Evolutionary conservation across 805 yeast genomes (phyloP).

Genomic region (Pichia phayaonensis): DNA sequence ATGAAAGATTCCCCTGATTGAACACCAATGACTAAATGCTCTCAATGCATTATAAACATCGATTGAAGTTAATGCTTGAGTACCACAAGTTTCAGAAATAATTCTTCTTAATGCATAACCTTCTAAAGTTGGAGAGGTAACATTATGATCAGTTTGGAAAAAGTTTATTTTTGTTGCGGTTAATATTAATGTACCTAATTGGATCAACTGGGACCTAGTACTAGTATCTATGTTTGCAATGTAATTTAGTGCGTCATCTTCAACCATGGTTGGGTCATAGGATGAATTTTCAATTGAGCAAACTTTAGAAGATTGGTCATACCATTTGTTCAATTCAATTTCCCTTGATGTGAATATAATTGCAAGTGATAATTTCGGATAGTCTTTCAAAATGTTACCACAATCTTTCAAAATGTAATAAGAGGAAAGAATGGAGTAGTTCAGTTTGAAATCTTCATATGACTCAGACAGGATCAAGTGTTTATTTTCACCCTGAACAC

Average conservation of each 20-base stretch:
- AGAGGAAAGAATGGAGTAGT: constrained; percentile 35
- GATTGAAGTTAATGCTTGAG: constrained; percentile 28
- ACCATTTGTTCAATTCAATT: constrained; percentile 43
- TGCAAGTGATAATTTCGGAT: constrained; percentile 37
- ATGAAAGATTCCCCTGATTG: constrained; percentile 39
- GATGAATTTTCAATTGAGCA: constrained; percentile 29
- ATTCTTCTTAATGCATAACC: constrained; percentile 36
- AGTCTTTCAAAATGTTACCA: constrained; percentile 31
- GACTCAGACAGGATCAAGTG: constrained; percentile 35
- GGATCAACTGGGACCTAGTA: constrained; percentile 27
- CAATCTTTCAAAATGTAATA: constrained; percentile 34
- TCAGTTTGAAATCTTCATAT: constrained; percentile 19
- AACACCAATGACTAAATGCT: constrained; percentile 49
- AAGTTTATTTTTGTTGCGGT: constrained; percentile 43
- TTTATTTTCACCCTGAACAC: constrained; percentile 42
- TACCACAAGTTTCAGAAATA: constrained; percentile 34
- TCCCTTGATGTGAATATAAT: constrained; percentile 44
- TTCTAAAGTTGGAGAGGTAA: constrained; percentile 39
- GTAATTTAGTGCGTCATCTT: constrained; percentile 30
- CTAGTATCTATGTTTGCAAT: constrained; percentile 22
- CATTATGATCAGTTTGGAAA: constrained; percentile 49
- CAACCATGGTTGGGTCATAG: constrained; percentile 24
- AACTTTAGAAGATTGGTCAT: constrained; percentile 36
- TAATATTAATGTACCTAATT: constrained; percentile 35
- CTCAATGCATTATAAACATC: constrained; percentile 41